These are phyloP conservation scores for Sechiopsis laciniata DNA, from an alignment of 306 rosid genomes.

Conservation along the genomic window DNA sequence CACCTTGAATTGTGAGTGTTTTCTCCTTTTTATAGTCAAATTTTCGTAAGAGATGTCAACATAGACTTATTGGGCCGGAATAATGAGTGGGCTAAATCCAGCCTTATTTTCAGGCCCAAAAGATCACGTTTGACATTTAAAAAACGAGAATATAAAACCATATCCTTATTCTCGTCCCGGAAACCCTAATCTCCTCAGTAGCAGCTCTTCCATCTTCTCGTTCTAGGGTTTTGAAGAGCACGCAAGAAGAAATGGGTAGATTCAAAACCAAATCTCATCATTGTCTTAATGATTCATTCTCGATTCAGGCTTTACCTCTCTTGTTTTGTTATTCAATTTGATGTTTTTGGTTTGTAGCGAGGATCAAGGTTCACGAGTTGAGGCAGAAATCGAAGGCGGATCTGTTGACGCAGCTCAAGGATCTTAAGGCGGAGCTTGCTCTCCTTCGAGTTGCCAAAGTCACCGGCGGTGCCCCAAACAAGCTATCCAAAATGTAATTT, in stretches of 20 bases:
- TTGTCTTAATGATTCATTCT: background rate
- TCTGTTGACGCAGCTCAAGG: conserved; percentile 38
- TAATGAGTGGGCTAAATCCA: background rate
- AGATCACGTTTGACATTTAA: background rate
- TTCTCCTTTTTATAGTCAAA: no score
- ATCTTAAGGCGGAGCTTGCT: conserved; percentile 49
- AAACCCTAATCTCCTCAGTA: conserved; percentile 7
- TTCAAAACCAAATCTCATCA: background rate
- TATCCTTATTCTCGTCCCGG: background rate
- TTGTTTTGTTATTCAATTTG: background rate
- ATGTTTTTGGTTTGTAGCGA: conserved; percentile 25
- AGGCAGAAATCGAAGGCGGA: conserved; percentile 39
- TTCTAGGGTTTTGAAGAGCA: background rate
- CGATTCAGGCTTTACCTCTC: background rate
- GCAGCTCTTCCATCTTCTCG: background rate
- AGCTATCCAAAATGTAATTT: conserved; percentile 43
- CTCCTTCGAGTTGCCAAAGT: conserved; percentile 52
- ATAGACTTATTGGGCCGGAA: background rate
- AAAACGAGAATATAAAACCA: background rate
- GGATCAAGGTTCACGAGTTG: conserved; percentile 46
- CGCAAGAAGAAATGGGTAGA: conserved; percentile 6
- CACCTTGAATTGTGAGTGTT: no score
- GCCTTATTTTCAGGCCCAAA: conserved; percentile 6
- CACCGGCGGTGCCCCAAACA: conserved; percentile 52
- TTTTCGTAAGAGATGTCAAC: no score